Conservation (phyloP, 441 rosid genomes). For the Populus hybrid region DNA sequence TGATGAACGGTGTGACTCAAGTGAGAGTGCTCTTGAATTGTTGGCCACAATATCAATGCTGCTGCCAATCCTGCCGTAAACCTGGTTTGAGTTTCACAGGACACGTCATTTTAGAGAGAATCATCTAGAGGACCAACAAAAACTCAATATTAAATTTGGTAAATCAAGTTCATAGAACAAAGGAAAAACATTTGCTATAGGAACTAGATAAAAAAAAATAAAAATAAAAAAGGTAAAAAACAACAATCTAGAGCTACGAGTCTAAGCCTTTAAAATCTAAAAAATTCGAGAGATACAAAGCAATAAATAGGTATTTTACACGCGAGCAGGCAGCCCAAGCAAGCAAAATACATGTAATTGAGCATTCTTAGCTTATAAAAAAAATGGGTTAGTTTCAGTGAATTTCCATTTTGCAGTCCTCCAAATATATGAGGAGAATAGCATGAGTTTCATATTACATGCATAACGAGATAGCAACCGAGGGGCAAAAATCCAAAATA, state of each 20-base stretch:
- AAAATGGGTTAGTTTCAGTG: background rate
- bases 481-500: background rate
- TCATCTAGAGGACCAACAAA: background rate
- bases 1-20: conserved; percentile 58
- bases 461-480: background rate
- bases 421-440: background rate
- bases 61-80: conserved; percentile 68
- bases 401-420: background rate
- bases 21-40: conserved; percentile 80
- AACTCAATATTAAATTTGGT: background rate
- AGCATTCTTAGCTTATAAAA: background rate
- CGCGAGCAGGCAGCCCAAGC: background rate
- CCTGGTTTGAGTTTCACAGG: conserved; percentile 28
- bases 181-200: background rate
- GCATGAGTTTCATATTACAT: background rate
- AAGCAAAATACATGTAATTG: background rate
- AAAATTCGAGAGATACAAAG: background rate
- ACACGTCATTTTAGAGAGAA: background rate
- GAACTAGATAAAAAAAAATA: background rate
- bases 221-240: background rate
- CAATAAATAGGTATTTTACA: background rate
- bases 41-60: conserved; percentile 78
- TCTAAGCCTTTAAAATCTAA: background rate
- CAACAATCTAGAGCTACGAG: background rate
- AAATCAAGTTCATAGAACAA: background rate